Evolutionary conservation across 345 rosid genomes (phyloP), one percentile per base, ranked within the genome.

Genomic region (Pistacia atlantica): DNA sequence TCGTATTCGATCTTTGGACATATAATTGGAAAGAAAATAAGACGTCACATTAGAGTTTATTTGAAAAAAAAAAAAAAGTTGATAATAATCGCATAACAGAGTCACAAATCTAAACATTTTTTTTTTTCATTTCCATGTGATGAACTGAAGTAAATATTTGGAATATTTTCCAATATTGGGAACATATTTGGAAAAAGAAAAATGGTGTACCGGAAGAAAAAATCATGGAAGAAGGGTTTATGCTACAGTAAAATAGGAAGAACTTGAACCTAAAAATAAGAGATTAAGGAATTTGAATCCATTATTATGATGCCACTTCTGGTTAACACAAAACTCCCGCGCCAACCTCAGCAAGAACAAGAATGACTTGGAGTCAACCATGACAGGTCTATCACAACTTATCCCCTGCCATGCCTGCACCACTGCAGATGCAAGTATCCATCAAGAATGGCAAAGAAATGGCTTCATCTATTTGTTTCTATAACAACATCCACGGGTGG

Each of bases 371-470:
- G 33, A n/a, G 73, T 66, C 67, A 51, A 49, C 48, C 59, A 72
- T 61, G 20, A 49, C n/a, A 72, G 14, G n/a, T 67, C 69, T 28
- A 28, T 17, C 10, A 14, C 37, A 62, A 56, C 17, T 31, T 56
- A 11, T 35, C 16, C 16, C n/a, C 65, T 61, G 22, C 46, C n/a
- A 52, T 80, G 72, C 63, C 60, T 4, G 65, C 75, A 63, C n/a
- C 58, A 45, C 17, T 20, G 72, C 52, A 55, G 72, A 65, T 38
- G 18, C 52, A 46, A 45, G 45, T 2, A 64, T 42, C 14, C 48
- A 37, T 35, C 69, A 52, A 58, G 45, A 52, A 65, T 48, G 64
- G 56, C 51, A 65, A 66, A 51, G 17, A 51, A 58, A 55, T 45
- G 35, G 49, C 56, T 16, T 8, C 16, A 75, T 49, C 31, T 38